Evolutionary conservation across 257 asterid species (phyloP).

Genomic region (Parsonsia alboflavescens): DNA sequence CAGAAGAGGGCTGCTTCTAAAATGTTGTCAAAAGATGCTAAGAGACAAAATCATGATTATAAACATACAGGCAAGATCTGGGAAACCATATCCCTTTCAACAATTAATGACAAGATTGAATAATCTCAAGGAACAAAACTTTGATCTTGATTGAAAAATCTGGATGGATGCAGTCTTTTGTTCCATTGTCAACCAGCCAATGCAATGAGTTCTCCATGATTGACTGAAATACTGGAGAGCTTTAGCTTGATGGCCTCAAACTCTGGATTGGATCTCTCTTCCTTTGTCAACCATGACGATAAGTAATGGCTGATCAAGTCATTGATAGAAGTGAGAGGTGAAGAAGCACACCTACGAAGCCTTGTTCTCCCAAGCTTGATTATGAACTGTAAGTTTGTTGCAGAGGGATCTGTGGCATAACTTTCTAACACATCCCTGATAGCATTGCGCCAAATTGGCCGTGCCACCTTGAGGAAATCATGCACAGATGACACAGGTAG

Average conservation of each 20-base stretch:
- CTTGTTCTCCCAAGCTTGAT: conserved; percentile 44
- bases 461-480: conserved; percentile 77
- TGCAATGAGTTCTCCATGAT: conserved; percentile 18
- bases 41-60: background rate
- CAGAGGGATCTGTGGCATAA: conserved; percentile 59
- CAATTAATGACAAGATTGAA: background rate
- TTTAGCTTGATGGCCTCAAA: conserved; percentile 54
- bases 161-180: conserved; percentile 39
- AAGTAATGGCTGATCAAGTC: conserved; percentile 63
- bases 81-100: background rate
- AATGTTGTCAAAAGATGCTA: background rate
- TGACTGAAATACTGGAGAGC: conserved; percentile 35
- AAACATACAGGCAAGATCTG: background rate
- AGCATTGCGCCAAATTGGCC: conserved; percentile 82
- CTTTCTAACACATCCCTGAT: conserved; percentile 48
- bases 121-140: background rate
- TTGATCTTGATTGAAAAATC: conserved; percentile 41
- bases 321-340: conserved; percentile 20
- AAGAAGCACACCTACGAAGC: conserved; percentile 21
- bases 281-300: conserved; percentile 61
- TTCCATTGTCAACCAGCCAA: conserved; percentile 56
- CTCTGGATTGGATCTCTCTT: conserved; percentile 55
- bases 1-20: background rate
- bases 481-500: conserved; percentile 58
- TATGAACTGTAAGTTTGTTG: conserved; percentile 46